These are phyloP conservation scores for Hanseniaspora opuntiae DNA, from an alignment of 805 yeast species.

Conservation along the genomic window DNA sequence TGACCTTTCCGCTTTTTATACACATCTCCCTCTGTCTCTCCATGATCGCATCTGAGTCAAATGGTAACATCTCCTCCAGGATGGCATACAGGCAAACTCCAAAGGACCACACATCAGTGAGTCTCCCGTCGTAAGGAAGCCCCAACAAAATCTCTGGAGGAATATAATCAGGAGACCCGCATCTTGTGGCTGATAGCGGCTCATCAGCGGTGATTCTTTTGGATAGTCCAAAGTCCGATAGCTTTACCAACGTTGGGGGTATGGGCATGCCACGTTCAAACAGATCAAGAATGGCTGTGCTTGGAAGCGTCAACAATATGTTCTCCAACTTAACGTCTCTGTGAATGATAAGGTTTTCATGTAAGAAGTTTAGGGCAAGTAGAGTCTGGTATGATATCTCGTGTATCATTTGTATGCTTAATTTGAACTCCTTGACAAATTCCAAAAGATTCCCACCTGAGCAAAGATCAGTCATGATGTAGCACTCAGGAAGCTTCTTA, in stretches of 20 bases:
- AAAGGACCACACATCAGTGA: conserved; percentile 87
- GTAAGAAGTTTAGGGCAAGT: conserved; percentile 59
- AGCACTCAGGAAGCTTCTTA: conserved; percentile 22
- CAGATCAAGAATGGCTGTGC: conserved; percentile 23
- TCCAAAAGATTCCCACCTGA: conserved; percentile 76
- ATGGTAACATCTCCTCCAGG: conserved; percentile 78
- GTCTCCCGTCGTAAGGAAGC: conserved; percentile 75
- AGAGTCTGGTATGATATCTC: conserved; percentile 59
- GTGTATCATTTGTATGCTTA: conserved; percentile 39
- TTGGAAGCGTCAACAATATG: conserved; percentile 37
- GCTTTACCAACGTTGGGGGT: conserved; percentile 30
- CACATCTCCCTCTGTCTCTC: conserved; percentile 23
- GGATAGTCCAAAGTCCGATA: conserved; percentile 85
- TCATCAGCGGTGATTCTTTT: conserved; percentile 42
- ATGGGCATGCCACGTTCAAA: conserved; percentile 15
- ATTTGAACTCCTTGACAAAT: conserved; percentile 35
- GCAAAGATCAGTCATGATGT: conserved; percentile 61
- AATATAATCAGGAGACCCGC: conserved; percentile 94
- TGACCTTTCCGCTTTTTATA: neutral
- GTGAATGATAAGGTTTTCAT: conserved; percentile 57
- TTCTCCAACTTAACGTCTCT: conserved; percentile 88
- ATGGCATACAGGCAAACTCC: conserved; percentile 83
- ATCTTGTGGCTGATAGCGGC: conserved; percentile 61
- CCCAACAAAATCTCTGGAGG: conserved; percentile 91
- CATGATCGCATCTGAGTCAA: conserved; percentile 47